Conservation (phyloP, 139 green algal species). For the Tetraselmis chui region DNA sequence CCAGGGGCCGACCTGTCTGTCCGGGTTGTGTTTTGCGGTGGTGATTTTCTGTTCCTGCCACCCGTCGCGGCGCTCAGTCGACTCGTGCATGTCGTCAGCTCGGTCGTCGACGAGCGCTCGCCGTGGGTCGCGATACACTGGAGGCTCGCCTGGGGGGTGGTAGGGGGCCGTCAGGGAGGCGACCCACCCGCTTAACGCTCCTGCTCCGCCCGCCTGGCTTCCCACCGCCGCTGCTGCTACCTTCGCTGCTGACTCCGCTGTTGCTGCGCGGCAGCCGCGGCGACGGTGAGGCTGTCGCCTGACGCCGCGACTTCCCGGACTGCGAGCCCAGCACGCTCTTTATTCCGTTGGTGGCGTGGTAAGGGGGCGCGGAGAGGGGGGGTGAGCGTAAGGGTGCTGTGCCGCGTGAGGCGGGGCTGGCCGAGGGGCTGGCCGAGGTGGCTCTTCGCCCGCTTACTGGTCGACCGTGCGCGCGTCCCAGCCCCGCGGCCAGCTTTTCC, state of each 20-base stretch:
- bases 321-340: too few relatives aligned
- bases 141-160: neutral
- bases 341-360: too few relatives aligned
- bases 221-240: neutral
- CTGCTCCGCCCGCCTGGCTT: neutral
- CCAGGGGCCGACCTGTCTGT: too few relatives aligned
- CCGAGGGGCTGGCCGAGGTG: neutral
- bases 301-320: too few relatives aligned
- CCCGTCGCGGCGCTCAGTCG: too few relatives aligned
- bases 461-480: neutral
- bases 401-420: neutral
- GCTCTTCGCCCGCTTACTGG: neutral
- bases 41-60: too few relatives aligned
- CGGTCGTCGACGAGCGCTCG: neutral
- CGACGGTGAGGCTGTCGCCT: too few relatives aligned
- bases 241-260: too few relatives aligned
- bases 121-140: neutral
- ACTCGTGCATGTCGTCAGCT: too few relatives aligned
- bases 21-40: too few relatives aligned
- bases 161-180: neutral
- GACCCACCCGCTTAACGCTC: neutral
- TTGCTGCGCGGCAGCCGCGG: neutral
- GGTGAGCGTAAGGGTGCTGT: too few relatives aligned
- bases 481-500: neutral
- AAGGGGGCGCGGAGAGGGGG: too few relatives aligned